Evolutionary conservation across 345 rosid genomes (phyloP).

Genomic region (Raphanus sativus): DNA sequence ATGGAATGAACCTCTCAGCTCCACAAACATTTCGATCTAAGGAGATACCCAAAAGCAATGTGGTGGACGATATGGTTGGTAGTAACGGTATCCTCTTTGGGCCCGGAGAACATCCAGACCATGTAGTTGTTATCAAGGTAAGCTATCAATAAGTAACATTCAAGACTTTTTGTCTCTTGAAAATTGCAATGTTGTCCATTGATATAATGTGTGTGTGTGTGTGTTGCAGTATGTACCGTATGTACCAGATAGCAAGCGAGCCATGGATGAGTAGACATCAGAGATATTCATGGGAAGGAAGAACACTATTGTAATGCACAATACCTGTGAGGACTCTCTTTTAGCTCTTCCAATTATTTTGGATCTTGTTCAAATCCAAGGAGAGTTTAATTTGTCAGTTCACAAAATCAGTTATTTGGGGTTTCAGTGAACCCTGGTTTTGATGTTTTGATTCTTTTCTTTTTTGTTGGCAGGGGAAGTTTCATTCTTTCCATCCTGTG

Average conservation of each 20-base stretch:
- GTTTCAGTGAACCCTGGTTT: neutral
- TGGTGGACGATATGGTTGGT: slow-evolving; percentile 95
- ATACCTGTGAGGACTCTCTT: slow-evolving; percentile 92
- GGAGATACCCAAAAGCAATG: slow-evolving; percentile 95
- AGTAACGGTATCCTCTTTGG: slow-evolving; percentile 88
- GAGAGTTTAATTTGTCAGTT: slow-evolving; percentile 71
- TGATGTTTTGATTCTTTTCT: neutral
- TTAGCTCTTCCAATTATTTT: slow-evolving; percentile 94
- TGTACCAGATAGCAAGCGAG: slow-evolving; percentile 94
- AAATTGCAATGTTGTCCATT: neutral
- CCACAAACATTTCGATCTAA: slow-evolving; percentile 95
- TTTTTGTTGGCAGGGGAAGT: slow-evolving; percentile 57
- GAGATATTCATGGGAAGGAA: slow-evolving; percentile 97
- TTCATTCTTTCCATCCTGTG: slow-evolving; percentile 79
- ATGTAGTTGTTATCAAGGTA: slow-evolving; percentile 96
- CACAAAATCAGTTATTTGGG: neutral
- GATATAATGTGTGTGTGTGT: too few relatives aligned
- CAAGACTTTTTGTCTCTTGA: neutral
- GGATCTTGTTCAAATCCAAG: slow-evolving; percentile 76
- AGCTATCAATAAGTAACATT: neutral
- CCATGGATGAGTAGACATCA: slow-evolving; percentile 96
- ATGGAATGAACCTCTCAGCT: slow-evolving; percentile 97
- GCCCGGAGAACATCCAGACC: slow-evolving; percentile 99
- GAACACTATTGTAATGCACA: slow-evolving; percentile 58
- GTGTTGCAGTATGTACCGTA: slow-evolving; percentile 75